phyloP scores from a whole-genome alignment of 768 basidiomycete genomes.

The Termitomyces sp. region DNA sequence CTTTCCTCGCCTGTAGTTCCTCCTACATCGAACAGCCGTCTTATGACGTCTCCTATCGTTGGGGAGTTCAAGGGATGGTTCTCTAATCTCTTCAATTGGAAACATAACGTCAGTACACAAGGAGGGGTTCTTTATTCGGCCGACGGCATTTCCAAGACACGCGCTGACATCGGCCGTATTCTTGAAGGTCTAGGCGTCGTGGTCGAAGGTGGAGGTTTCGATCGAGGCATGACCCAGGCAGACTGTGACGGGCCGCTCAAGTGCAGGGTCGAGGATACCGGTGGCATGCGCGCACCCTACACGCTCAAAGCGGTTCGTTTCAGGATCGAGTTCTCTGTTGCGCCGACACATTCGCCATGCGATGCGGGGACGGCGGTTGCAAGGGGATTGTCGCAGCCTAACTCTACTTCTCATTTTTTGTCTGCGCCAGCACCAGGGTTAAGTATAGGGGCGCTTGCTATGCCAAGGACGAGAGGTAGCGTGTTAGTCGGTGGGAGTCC shows the following conservation, averaged over 20 bases:
- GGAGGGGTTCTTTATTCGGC: constrained; percentile 47
- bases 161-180: constrained; percentile 56
- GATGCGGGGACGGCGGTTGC: not conserved
- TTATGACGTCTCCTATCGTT: constrained; percentile 62
- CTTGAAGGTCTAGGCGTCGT: constrained; percentile 60
- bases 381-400: constrained; percentile 2
- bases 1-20: constrained; percentile 34
- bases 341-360: constrained; percentile 16
- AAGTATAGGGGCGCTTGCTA: not conserved
- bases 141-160: constrained; percentile 53
- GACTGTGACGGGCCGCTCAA: constrained; percentile 25
- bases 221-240: constrained; percentile 18
- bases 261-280: constrained; percentile 50
- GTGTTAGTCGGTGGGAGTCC: constrained; percentile 17
- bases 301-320: constrained; percentile 76
- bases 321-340: constrained; percentile 65
- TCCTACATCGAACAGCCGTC: constrained; percentile 26
- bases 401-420: constrained; percentile 7
- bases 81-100: constrained; percentile 93
- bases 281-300: constrained; percentile 30
- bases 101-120: constrained; percentile 41
- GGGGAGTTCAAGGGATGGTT: constrained; percentile 93
- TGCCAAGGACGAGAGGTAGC: constrained; percentile 19
- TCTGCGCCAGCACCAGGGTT: constrained; percentile 10
- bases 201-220: constrained; percentile 29